Conservation (phyloP, 305 asterid species). For the Fraxinus ornus region DNA sequence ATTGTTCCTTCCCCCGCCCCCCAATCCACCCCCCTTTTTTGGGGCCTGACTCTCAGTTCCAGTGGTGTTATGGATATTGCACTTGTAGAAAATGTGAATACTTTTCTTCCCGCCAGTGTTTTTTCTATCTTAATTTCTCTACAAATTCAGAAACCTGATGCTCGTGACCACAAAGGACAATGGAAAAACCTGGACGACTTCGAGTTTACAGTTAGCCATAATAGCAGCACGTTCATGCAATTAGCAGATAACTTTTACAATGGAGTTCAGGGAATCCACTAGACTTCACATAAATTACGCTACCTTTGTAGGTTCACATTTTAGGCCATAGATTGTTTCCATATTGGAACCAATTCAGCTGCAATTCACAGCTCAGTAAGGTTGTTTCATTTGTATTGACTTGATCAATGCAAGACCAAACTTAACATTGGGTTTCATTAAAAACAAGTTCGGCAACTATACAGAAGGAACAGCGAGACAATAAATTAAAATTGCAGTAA, state of each 20-base stretch:
- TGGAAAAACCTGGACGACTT: too few relatives aligned
- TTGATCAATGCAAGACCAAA: background rate
- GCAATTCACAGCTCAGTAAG: background rate
- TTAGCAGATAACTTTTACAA: too few relatives aligned
- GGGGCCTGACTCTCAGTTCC: background rate
- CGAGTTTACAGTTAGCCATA: too few relatives aligned
- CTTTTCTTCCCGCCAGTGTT: background rate
- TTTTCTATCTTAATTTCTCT: background rate
- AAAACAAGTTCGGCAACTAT: background rate
- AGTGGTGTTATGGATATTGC: background rate
- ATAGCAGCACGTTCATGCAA: too few relatives aligned
- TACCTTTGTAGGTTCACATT: background rate
- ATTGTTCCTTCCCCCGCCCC: too few relatives aligned
- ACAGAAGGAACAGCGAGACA: background rate
- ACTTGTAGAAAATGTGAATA: background rate
- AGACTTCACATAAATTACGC: background rate
- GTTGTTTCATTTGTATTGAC: background rate
- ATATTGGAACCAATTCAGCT: background rate
- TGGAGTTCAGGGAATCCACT: too few relatives aligned
- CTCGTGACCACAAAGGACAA: too few relatives aligned
- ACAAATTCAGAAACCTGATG: background rate
- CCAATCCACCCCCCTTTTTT: background rate
- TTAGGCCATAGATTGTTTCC: background rate
- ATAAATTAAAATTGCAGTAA: background rate
- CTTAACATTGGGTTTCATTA: background rate